Conservation (phyloP, 1,139 yeast species). For the Candida pseudoviswanathii region DNA sequence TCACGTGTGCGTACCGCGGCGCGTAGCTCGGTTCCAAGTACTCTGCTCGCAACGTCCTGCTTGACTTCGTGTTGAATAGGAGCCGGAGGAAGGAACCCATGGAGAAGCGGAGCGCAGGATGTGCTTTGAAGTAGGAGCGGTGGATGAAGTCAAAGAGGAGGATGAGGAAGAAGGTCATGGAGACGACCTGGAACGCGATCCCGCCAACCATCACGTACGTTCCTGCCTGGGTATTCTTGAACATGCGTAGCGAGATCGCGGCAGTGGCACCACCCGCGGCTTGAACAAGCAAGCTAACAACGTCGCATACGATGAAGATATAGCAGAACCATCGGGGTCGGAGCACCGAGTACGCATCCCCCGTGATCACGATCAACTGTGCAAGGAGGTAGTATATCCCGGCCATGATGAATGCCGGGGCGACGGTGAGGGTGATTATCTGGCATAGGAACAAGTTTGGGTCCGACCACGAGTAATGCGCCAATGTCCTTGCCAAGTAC, state of each 20-base stretch:
- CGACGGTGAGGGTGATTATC: constrained; percentile 36
- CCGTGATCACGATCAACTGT: constrained; percentile 34
- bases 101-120: constrained; percentile 6
- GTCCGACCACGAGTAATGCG: constrained; percentile 37
- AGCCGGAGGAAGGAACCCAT: constrained; percentile 16
- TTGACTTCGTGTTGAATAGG: constrained; percentile 27
- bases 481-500: constrained; percentile 58
- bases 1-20: constrained; percentile 17
- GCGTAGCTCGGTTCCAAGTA: constrained; percentile 23
- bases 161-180: constrained; percentile 36
- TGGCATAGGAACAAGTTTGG: constrained; percentile 31
- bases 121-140: constrained; percentile 24
- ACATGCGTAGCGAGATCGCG: constrained; percentile 23
- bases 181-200: constrained; percentile 38
- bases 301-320: constrained; percentile 37
- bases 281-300: constrained; percentile 34
- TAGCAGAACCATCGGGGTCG: constrained; percentile 39
- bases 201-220: constrained; percentile 42
- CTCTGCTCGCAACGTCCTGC: constrained; percentile 16
- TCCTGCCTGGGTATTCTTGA: constrained; percentile 24
- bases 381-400: constrained; percentile 40
- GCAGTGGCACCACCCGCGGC: constrained; percentile 43
- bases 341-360: constrained; percentile 27
- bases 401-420: constrained; percentile 46
- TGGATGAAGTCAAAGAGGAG: constrained; percentile 30